A percentile compares a stretch with the other conserved stretches of the same genome.
These are phyloP conservation scores for Tephrocybe sp. DNA, from an alignment of 768 basidiomycete genomes.

Conservation along the genomic window DNA sequence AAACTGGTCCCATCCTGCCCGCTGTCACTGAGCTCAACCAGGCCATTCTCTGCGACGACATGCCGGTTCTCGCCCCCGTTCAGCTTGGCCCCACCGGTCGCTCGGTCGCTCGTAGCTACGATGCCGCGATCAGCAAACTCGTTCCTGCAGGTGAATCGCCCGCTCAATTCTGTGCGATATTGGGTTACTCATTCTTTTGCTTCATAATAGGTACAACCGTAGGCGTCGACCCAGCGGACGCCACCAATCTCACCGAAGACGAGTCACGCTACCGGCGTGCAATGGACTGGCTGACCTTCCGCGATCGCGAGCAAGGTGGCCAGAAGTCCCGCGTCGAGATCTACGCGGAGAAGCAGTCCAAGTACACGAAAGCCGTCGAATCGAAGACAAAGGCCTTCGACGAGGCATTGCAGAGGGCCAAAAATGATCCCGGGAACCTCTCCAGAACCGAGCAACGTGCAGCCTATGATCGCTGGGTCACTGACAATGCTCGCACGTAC, in stretches of 20 bases:
- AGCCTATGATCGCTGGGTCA: slow-evolving; percentile 4
- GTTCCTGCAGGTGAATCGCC: background rate
- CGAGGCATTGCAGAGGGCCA: slow-evolving; percentile 1
- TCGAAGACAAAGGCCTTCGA: slow-evolving; percentile 7
- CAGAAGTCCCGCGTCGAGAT: slow-evolving; percentile 4
- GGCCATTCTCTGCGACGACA: slow-evolving; percentile 8
- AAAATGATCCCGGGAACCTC: background rate
- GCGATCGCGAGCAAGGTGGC: background rate
- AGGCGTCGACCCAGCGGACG: slow-evolving; percentile 3
- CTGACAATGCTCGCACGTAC: slow-evolving; percentile 4
- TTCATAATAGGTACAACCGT: slow-evolving; percentile 9
- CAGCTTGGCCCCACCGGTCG: slow-evolving; percentile 8
- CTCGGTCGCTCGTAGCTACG: slow-evolving; percentile 5
- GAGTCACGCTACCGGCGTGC: slow-evolving; percentile 3
- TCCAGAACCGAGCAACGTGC: background rate
- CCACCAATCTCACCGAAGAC: background rate
- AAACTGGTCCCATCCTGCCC: background rate
- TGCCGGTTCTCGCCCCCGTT: slow-evolving; percentile 5
- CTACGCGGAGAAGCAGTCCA: background rate
- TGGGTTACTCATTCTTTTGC: background rate
- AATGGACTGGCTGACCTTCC: slow-evolving; percentile 5
- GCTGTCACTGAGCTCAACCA: background rate
- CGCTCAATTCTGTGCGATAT: background rate
- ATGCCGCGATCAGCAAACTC: background rate
- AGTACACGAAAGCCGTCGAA: slow-evolving; percentile 4